phyloP scores from a whole-genome alignment of 1,139 yeast species.

The Taphrina deformans region DNA sequence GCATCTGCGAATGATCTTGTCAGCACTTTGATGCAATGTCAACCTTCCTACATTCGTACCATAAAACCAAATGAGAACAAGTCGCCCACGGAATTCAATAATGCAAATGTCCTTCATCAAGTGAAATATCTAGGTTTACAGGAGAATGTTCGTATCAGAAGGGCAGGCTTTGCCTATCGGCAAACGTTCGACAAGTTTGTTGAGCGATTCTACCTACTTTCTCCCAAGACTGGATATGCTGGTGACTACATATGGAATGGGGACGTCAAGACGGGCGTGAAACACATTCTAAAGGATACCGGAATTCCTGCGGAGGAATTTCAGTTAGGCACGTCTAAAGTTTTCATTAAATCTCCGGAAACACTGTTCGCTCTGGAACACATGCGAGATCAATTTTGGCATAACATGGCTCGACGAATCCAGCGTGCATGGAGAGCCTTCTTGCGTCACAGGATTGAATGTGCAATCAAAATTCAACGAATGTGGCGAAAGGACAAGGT shows the following conservation, averaged over 20 bases:
- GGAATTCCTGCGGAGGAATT: constrained; percentile 77
- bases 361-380: constrained; percentile 93
- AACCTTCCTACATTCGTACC: constrained; percentile 95
- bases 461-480: constrained; percentile 79
- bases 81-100: constrained; percentile 86
- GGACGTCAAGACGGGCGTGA: constrained; percentile 76
- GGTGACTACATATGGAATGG: constrained; percentile 98
- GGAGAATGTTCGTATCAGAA: constrained; percentile 93
- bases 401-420: constrained; percentile 94
- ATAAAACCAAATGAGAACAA: constrained; percentile 95
- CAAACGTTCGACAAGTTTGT: constrained; percentile 96
- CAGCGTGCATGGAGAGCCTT: constrained; percentile 96
- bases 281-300: constrained; percentile 74
- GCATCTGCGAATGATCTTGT: constrained; percentile 87
- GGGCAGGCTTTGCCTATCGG: constrained; percentile 98
- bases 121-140: constrained; percentile 93
- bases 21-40: constrained; percentile 81
- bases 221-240: constrained; percentile 91
- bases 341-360: constrained; percentile 95
- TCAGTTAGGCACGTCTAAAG: constrained; percentile 92
- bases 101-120: constrained; percentile 88
- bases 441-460: constrained; percentile 75
- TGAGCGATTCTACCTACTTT: constrained; percentile 87
- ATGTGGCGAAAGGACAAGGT: constrained; percentile 80
- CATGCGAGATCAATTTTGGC: constrained; percentile 97